phyloP scores from a whole-genome alignment of 305 asterid species.

The Fraxinus platypoda region DNA sequence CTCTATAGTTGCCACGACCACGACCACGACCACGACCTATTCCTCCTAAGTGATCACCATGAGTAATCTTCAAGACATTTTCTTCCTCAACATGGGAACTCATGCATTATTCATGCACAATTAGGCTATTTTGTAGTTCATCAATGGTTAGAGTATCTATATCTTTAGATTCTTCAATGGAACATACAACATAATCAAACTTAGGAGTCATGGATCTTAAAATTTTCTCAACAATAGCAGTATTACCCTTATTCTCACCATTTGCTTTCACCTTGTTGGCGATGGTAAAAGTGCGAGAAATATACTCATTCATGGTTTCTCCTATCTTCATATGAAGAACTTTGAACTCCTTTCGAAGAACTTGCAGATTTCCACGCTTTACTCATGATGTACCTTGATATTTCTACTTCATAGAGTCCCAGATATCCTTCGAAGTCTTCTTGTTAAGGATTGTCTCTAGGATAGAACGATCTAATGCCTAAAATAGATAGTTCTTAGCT shows the following conservation, averaged over 20 bases:
- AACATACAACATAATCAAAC: background rate
- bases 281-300: background rate
- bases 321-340: background rate
- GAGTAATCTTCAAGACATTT: background rate
- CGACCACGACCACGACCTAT: background rate
- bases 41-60: background rate
- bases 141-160: background rate
- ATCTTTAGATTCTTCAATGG: background rate
- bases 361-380: background rate
- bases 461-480: background rate
- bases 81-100: background rate
- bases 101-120: background rate
- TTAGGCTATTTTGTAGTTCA: background rate
- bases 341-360: background rate
- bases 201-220: background rate
- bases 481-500: slow-evolving; percentile 11
- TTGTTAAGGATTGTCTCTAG: background rate
- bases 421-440: background rate
- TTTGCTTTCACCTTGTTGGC: background rate
- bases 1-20: background rate
- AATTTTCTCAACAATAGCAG: background rate
- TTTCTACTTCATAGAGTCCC: background rate
- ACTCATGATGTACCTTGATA: background rate
- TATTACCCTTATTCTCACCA: background rate
- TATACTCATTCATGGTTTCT: background rate